A percentile compares a stretch with the other conserved stretches of the same genome.
These are phyloP conservation scores for Skeletonema grethae DNA, from an alignment of 108 stramenopile species.

Conservation along the genomic window DNA sequence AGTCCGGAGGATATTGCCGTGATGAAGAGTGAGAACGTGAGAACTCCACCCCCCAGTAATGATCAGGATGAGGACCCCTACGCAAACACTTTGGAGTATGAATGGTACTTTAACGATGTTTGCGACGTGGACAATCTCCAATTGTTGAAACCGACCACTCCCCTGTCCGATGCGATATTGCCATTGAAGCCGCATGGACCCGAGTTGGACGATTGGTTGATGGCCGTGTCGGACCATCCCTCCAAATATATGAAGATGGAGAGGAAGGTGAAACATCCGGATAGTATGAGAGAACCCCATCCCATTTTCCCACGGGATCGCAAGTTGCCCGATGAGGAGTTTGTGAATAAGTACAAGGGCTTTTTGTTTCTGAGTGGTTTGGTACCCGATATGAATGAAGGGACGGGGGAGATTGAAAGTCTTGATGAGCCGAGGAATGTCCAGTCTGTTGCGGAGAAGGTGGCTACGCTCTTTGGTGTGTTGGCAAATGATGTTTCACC, in stretches of 20 bases:
- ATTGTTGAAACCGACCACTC: constrained; percentile 22
- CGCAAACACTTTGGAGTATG: constrained; percentile 34
- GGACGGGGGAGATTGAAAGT: constrained; percentile 50
- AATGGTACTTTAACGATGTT: constrained; percentile 49
- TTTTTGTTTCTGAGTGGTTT: constrained; percentile 76
- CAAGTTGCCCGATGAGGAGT: constrained; percentile 55
- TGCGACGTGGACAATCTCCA: constrained; percentile 32
- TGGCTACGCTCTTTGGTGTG: constrained; percentile 62
- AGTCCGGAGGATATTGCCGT: constrained; percentile 1
- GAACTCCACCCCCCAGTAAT: constrained; percentile 7
- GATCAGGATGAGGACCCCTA: constrained; percentile 30
- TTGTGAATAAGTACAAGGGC: constrained; percentile 64
- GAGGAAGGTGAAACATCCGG: constrained; percentile 51
- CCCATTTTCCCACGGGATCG: constrained; percentile 60
- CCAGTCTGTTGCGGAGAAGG: constrained; percentile 60
- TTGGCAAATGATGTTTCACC: constrained; percentile 59
- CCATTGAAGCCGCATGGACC: constrained; percentile 43
- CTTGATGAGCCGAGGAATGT: constrained; percentile 67
- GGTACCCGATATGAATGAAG: constrained; percentile 57
- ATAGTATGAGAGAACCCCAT: constrained; percentile 69
- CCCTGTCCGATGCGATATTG: constrained; percentile 30
- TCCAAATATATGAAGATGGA: constrained; percentile 65
- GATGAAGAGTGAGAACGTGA: constrained; percentile 12
- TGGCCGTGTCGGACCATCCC: constrained; percentile 67
- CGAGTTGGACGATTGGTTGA: constrained; percentile 65